phyloP scores from a whole-genome alignment of 495 filamentous ascomycete genomes.

The Extremus antarcticus region DNA sequence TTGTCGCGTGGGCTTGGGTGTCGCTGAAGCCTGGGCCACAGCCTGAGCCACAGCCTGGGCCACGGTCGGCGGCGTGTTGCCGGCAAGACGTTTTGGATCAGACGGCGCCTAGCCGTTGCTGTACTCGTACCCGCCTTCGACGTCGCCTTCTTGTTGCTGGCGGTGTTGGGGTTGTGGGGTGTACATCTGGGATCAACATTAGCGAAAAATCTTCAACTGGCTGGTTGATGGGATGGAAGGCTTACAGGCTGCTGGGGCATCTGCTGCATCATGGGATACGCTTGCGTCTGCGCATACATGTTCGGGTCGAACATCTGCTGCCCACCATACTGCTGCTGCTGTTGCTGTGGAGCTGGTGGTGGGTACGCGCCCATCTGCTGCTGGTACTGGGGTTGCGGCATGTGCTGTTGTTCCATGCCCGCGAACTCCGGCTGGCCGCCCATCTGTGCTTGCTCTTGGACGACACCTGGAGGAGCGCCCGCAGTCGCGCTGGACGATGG shows the following conservation, averaged over 20 bases:
- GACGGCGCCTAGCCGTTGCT: slow-evolving; percentile 4
- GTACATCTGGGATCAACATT: background rate
- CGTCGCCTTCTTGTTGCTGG: slow-evolving; percentile 5
- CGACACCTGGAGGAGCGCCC: slow-evolving; percentile 15
- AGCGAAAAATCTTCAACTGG: background rate
- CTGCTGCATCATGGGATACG: slow-evolving; percentile 40
- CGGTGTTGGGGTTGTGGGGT: slow-evolving; percentile 1
- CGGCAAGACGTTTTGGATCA: too few species aligned
- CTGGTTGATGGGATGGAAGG: too few species aligned
- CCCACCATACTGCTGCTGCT: slow-evolving; percentile 30
- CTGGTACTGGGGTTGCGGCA: slow-evolving; percentile 49
- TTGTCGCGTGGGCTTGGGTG: too few species aligned
- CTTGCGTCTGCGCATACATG: slow-evolving; percentile 53
- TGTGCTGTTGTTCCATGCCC: slow-evolving; percentile 17
- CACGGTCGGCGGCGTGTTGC: too few species aligned
- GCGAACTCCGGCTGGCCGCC: slow-evolving; percentile 45
- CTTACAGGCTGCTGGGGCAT: slow-evolving; percentile 41
- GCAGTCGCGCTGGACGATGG: slow-evolving; percentile 5
- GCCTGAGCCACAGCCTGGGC: too few species aligned
- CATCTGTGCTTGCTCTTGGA: slow-evolving; percentile 53
- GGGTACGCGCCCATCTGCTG: slow-evolving; percentile 69
- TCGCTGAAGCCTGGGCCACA: too few species aligned
- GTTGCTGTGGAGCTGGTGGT: slow-evolving; percentile 53
- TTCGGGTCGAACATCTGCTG: slow-evolving; percentile 62
- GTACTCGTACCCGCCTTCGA: slow-evolving; percentile 12